Evolutionary conservation across 2,329 filamentous ascomycete genomes (phyloP), one percentile per base, ranked within the genome.

Genomic region (Xylaria sp.): DNA sequence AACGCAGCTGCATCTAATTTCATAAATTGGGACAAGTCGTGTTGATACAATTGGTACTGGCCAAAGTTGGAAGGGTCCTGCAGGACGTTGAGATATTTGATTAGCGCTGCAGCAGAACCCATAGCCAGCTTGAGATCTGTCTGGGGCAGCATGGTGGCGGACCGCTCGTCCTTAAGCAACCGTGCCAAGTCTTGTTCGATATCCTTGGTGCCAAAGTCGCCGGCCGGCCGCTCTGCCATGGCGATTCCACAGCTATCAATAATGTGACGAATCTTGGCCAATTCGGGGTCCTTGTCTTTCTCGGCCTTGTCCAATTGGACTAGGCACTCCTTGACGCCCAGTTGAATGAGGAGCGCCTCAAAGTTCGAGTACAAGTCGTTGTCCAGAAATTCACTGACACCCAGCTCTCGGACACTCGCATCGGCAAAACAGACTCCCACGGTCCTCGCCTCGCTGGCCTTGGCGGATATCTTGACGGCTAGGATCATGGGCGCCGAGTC

Each of bases 341-440:
- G 89, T 79, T 99, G 97, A 74, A 99, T 99, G 62, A 99, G 88
- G 20, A 99, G 86, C 2, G 94, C 94, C 82, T 99, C 96, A 74
- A 99, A 97, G 80, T 99, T 99, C 62, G 95, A 98, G 83, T 97
- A 99, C 10, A 98, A 86, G 78, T 99, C 96, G 78, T 98, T 99
- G 85, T 99, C 96, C n/a, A 97, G 88, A 74, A 99, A 99, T 79
- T 99, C 97, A 84, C 93, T 97, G 63, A 99, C 94, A 9, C 96
- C 96, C 2, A 99, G 87, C 83, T 99, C 96, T 61, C 96, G 88
- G 32, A 98, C 95, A 74, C 94, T 98, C 0, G 97, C 96, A 84
- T 99, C 96, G 8, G 96, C 97, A 78, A 99, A 99, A 82, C 96
- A 98, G 5, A 99, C 95, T 9, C 96, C 96, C 0, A 99, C 92